Base-by-base conservation (phyloP, 2,329 filamentous ascomycete genomes). In the Exophiala aquamarina region DNA sequence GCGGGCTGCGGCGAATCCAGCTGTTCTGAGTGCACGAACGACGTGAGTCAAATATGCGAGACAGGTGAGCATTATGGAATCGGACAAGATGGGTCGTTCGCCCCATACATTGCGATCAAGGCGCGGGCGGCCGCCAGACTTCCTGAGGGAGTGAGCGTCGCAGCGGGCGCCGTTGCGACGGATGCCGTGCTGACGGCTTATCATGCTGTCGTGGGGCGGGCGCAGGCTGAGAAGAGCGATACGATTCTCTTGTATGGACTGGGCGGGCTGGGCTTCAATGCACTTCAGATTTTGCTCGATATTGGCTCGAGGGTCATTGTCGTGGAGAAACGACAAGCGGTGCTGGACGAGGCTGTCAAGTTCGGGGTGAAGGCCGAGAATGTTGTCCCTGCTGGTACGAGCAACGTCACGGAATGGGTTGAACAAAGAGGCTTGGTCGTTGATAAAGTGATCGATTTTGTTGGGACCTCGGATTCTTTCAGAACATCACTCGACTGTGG, bases 391-490 rank as follows among this genome's bases (percentile, higher is more conserved):
- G 31, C 26, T 4, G 37, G 21, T 3, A 49, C 40, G 10, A 11
- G n/a, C 2, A 28, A 33, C 31, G 21, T 50, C 4, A 23, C 39
- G 9, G 38, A 47, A 28, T 54, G 44, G 43, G 33, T 50, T 14
- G 14, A 21, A 6, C 3, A 31, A 5, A 35, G 33, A 10, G 11
- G 18, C 9, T 8, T 50, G n/a, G 20, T 41, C 9, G 32, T 54
- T 21, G 50, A 54, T 23, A 44, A 32, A 4, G 43, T 41, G 4
- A 50, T 54, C 19, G 50, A 54, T 21, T 54, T 54, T 31, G 42
- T 47, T 8, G 50, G 47, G 13, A 32, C 42, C 3, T 33, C 37
- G 9, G 42, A 54, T 13, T 47, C 50, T 4, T 54, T 54, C 39
- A 40, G 19, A n/a, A 36, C 47, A 10, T 33, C 50, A 8, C 17